Evolutionary conservation across 306 rosid species (phyloP).

Genomic region (Cicer bijugum): DNA sequence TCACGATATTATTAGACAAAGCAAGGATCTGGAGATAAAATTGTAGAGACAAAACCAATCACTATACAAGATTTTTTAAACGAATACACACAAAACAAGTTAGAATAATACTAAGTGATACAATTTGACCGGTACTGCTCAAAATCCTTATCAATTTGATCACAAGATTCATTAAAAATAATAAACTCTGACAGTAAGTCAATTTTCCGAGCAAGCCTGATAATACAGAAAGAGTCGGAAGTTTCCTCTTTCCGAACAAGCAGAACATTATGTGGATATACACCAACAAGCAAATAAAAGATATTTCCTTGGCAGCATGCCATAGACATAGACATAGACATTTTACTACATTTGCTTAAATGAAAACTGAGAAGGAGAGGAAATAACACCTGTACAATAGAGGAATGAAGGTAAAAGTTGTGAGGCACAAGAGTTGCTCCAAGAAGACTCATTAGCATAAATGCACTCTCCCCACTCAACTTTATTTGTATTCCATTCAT

Average conservation of each 20-base stretch:
- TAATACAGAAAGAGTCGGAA: constrained; percentile 6
- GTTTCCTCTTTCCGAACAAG: constrained; percentile 23
- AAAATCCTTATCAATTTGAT: not conserved
- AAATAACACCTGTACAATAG: constrained; percentile 82
- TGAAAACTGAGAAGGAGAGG: constrained; percentile 30
- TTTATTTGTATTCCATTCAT: constrained; percentile 67
- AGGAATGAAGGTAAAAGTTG: constrained; percentile 90
- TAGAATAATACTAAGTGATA: not conserved
- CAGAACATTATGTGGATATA: constrained; percentile 16
- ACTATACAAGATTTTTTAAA: constrained; percentile 5
- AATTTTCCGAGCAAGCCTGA: constrained; percentile 17
- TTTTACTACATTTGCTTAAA: constrained; percentile 9
- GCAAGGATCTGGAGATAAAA: constrained; percentile 2
- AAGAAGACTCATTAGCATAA: constrained; percentile 88
- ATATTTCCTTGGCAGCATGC: not conserved
- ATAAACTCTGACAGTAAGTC: constrained; percentile 25
- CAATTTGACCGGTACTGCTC: not conserved
- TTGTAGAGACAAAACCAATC: not conserved
- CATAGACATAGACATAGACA: not conserved
- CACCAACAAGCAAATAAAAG: constrained; percentile 9
- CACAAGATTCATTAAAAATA: constrained; percentile 11
- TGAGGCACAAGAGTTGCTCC: constrained; percentile 98
- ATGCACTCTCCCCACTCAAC: constrained; percentile 86
- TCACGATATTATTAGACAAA: constrained; percentile 14
- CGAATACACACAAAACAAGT: constrained; percentile 15